phyloP scores from a whole-genome alignment of 2,329 filamentous ascomycete genomes.

The Neonectria magnoliae region DNA sequence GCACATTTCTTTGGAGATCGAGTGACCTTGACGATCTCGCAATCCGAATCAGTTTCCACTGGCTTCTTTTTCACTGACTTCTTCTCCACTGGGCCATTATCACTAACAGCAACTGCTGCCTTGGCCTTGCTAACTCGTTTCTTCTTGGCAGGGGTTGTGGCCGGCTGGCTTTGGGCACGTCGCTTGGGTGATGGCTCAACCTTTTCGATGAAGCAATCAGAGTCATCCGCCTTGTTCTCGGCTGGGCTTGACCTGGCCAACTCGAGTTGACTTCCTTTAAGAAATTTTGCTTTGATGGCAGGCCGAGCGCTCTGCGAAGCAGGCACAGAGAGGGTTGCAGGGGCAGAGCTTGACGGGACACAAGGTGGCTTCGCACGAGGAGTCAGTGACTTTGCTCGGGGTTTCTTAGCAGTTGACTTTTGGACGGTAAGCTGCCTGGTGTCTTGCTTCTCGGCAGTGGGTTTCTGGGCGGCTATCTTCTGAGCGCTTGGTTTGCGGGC shows the following conservation, averaged over 20 bases:
- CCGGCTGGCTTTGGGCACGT: background rate
- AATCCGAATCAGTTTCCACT: slow-evolving; percentile 12
- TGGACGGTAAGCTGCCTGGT: background rate
- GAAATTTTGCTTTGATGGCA: slow-evolving; percentile 1
- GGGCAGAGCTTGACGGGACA: background rate
- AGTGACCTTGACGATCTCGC: slow-evolving; percentile 14
- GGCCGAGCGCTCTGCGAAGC: background rate
- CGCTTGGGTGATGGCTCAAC: slow-evolving; percentile 24
- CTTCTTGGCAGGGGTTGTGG: slow-evolving; percentile 25
- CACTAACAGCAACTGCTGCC: background rate
- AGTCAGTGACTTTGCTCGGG: slow-evolving; percentile 3
- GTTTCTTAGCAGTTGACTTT: background rate
- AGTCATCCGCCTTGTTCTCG: slow-evolving; percentile 11
- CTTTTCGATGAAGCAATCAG: slow-evolving; percentile 35
- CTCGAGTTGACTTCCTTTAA: background rate
- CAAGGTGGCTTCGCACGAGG: background rate
- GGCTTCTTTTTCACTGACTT: too few species aligned
- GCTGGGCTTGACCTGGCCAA: background rate
- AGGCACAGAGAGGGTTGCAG: background rate
- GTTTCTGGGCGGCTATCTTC: background rate
- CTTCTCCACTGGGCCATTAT: background rate
- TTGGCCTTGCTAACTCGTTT: slow-evolving; percentile 14
- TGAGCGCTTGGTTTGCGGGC: background rate
- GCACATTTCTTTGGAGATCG: slow-evolving; percentile 13
- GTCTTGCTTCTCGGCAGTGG: background rate